phyloP scores from a whole-genome alignment of 345 rosid genomes.

The Aegle marmelos region DNA sequence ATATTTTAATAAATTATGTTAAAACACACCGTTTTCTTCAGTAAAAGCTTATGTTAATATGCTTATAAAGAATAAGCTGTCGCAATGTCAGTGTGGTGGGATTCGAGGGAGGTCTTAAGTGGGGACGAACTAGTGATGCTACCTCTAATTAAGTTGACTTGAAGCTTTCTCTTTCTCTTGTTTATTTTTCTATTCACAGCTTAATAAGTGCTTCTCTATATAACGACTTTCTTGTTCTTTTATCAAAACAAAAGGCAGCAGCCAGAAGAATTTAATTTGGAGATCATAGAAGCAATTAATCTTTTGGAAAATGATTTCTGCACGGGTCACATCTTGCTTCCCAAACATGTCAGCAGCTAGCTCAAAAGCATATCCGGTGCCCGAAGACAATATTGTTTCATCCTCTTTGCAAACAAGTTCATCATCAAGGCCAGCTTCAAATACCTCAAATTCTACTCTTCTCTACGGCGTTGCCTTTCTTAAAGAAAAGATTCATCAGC shows the following conservation, averaged over 20 bases:
- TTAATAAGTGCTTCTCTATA: background rate
- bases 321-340: conserved; percentile 17
- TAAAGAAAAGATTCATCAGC: conserved; percentile 59
- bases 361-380: conserved; percentile 22
- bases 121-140: conserved; percentile 36
- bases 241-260: background rate
- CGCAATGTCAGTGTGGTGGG: conserved; percentile 17
- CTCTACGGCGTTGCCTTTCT: conserved; percentile 54
- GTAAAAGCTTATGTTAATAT: background rate
- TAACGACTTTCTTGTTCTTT: background rate
- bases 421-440: conserved; percentile 7
- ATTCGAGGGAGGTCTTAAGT: conserved; percentile 52
- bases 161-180: background rate
- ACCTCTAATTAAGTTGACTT: conserved; percentile 50
- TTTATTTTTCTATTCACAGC: background rate
- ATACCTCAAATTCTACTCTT: conserved; percentile 39
- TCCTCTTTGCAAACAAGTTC: conserved; percentile 12
- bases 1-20: background rate
- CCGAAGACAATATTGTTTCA: conserved; percentile 19
- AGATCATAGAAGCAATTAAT: background rate
- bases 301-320: conserved; percentile 27
- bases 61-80: background rate
- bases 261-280: background rate
- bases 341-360: conserved; percentile 25
- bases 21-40: background rate